Conservation (phyloP, 2,329 filamentous ascomycete genomes). For the Verticillium klebahnii region DNA sequence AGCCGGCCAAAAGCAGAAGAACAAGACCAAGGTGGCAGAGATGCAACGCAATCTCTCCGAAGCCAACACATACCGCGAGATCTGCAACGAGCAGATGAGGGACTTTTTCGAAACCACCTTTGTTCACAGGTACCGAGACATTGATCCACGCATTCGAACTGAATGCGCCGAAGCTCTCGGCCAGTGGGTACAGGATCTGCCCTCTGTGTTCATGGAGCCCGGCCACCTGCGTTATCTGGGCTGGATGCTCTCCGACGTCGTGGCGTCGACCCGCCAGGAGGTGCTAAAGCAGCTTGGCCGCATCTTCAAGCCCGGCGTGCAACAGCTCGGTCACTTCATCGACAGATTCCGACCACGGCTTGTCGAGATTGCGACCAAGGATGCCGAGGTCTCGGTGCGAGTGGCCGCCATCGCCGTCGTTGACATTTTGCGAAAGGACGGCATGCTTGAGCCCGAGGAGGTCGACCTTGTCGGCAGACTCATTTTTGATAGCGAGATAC, state of each 20-base stretch:
- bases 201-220: slow-evolving; percentile 85
- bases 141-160: slow-evolving; percentile 81
- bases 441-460: slow-evolving; percentile 85
- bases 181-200: slow-evolving; percentile 80
- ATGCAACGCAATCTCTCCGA: slow-evolving; percentile 70
- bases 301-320: slow-evolving; percentile 76
- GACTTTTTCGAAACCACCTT: slow-evolving; percentile 92
- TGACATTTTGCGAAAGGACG: slow-evolving; percentile 75
- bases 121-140: slow-evolving; percentile 90
- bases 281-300: slow-evolving; percentile 77
- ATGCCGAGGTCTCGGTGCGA: slow-evolving; percentile 76
- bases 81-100: slow-evolving; percentile 67
- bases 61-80: slow-evolving; percentile 63
- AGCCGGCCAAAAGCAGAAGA: slow-evolving; percentile 66
- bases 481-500: slow-evolving; percentile 81
- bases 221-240: slow-evolving; percentile 89
- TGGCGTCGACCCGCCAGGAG: slow-evolving; percentile 71
- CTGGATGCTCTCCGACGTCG: slow-evolving; percentile 87
- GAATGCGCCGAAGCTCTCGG: slow-evolving; percentile 87
- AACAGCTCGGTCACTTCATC: slow-evolving; percentile 85
- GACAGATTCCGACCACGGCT: slow-evolving; percentile 84
- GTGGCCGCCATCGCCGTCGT: slow-evolving; percentile 77
- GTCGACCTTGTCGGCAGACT: slow-evolving; percentile 84
- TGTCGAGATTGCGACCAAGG: slow-evolving; percentile 86
- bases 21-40: slow-evolving; percentile 71